A percentile compares a stretch with the other conserved stretches of the same genome.
Evolutionary conservation across 2,329 filamentous ascomycete species (phyloP).

Genomic region (Hymenoscyphus occultus): DNA sequence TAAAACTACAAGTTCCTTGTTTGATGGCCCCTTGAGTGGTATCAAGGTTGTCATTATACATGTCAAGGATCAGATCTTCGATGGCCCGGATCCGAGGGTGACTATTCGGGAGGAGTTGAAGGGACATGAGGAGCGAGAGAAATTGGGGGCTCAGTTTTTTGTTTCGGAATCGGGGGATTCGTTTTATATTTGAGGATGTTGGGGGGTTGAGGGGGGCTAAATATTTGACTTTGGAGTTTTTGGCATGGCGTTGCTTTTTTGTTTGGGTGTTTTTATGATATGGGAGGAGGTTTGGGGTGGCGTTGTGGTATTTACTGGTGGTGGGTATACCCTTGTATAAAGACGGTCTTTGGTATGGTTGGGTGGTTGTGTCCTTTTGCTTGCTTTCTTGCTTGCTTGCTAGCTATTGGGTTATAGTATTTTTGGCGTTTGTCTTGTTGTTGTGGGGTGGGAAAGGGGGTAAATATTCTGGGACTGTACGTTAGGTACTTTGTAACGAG

Average conservation of each 20-base stretch:
- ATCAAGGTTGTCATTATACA: conserved; percentile 87
- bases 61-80: conserved; percentile 79
- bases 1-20: background rate
- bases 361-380: background rate
- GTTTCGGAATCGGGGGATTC: background rate
- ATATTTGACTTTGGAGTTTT: background rate
- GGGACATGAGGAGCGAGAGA: conserved; percentile 51
- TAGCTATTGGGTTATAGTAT: background rate
- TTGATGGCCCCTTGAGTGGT: conserved; percentile 53
- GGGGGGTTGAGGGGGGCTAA: background rate
- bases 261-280: background rate
- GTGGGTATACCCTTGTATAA: background rate
- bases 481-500: background rate
- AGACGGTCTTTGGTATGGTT: background rate
- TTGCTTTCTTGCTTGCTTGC: background rate
- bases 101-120: conserved; percentile 68
- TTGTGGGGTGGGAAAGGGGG: background rate
- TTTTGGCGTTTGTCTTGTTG: background rate
- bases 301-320: background rate
- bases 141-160: background rate
- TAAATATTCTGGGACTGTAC: background rate
- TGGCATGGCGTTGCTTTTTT: background rate
- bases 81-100: conserved; percentile 63
- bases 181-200: background rate
- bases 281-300: background rate